Percentiles rank a stretch among this genome's conserved stretches.
Evolutionary conservation across 192 early-diverging fungal genomes (phyloP).

Genomic region (Linnemannia schmuckeri): DNA sequence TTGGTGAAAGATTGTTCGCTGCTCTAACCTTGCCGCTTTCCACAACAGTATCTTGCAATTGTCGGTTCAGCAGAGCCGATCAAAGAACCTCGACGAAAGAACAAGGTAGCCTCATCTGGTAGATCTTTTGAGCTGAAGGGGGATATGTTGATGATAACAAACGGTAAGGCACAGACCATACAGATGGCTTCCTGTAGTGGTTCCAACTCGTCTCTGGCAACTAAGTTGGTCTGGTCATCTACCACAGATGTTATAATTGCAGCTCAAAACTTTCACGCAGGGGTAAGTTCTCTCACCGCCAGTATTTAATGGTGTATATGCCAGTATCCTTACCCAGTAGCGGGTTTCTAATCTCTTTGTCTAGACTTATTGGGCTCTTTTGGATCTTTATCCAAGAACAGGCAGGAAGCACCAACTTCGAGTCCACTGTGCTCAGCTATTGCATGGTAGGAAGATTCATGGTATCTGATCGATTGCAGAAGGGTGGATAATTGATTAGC

Average conservation of each 20-base stretch:
- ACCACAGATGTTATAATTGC: constrained; percentile 11
- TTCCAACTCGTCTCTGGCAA: not conserved
- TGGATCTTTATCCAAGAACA: constrained; percentile 31
- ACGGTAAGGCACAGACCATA: constrained; percentile 16
- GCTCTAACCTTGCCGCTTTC: not conserved
- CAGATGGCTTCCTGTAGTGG: not conserved
- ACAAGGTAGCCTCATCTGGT: not conserved
- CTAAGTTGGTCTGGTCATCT: constrained; percentile 13
- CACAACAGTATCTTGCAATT: constrained; percentile 28
- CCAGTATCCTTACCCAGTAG: not conserved
- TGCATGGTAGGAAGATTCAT: constrained; percentile 14
- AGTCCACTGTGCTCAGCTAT: constrained; percentile 33
- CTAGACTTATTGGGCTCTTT: constrained; percentile 17
- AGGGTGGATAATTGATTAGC: not conserved
- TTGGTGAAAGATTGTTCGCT: not conserved
- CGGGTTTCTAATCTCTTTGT: not conserved
- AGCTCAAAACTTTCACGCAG: constrained; percentile 5
- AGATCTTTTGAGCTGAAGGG: not conserved
- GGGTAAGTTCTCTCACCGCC: not conserved
- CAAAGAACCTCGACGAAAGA: not conserved
- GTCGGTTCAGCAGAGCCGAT: constrained; percentile 8
- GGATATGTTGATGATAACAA: constrained; percentile 1
- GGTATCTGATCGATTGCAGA: not conserved
- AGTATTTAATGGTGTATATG: not conserved
- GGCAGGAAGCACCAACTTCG: constrained; percentile 44